Evolutionary conservation across 805 yeast species (phyloP), one percentile per base, ranked within the genome.

Genomic region (Brettanomyces naardenensis): DNA sequence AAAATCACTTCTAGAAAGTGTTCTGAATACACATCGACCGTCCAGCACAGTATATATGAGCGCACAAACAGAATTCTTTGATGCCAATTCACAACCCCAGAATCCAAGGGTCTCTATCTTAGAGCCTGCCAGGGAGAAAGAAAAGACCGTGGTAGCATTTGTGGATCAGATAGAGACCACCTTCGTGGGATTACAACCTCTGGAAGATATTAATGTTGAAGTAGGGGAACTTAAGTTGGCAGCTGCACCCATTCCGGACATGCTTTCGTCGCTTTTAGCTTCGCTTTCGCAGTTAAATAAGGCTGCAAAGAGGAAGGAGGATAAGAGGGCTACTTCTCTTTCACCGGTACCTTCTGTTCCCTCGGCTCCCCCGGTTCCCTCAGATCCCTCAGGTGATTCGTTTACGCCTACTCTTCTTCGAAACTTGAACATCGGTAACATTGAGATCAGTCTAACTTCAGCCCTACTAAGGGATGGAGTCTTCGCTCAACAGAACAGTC

Each of bases 1-100:
- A 13, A 40, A 41, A 10, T 56, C 59, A 2, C 51, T 78, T 40
- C 54, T 68, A 54, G 70, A 69, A 27, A 79, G 87, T 48, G 69
- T 75, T 60, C 63, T 78, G 27, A 80, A 78, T 51, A 76, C 90
- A 1, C 38, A 29, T 10, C 80, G 75, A 38, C 77, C 73, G 36
- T 82, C 80, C 39, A 81, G 85, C 1, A 32, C 49, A 3, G 69
- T 85, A 15, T 86, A 83, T 52, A 77, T 84, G 89, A 84, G 94
- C 57, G 94, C 95, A 2, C 65, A 80, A 9, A 76, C 85, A 0
- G 68, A 71, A 35, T 52, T 75, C 2, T 61, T 68, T 35, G 47
- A 47, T 33, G 48, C 46, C 6, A 22, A 34, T 14, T 38, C 47
- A 5, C 42, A 44, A 5, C 32, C 59, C 3, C 20, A 28, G 3